phyloP scores from a whole-genome alignment of 108 stramenopile species.

The Cylindrotheca fusiformis region DNA sequence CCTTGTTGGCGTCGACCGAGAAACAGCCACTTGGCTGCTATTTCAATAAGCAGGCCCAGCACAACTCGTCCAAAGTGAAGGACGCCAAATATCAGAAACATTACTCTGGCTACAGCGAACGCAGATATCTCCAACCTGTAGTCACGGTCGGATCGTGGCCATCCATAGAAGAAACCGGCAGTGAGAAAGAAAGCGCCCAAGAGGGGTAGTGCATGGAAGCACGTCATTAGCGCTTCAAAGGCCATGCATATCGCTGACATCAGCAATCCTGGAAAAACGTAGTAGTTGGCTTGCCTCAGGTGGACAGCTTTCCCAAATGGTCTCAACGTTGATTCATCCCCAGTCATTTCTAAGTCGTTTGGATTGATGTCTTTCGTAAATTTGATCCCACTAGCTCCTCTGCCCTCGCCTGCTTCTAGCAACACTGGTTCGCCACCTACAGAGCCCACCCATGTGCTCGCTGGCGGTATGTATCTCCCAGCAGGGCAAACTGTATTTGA shows the following conservation, averaged over 20 bases:
- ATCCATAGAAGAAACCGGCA: constrained; percentile 43
- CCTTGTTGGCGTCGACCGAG: constrained; percentile 48
- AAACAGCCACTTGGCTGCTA: constrained; percentile 50
- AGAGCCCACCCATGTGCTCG: constrained; percentile 50
- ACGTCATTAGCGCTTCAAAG: constrained; percentile 21
- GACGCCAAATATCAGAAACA: constrained; percentile 23
- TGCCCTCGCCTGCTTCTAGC: constrained; percentile 41
- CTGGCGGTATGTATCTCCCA: constrained; percentile 47
- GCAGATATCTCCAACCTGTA: constrained; percentile 20
- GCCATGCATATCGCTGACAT: constrained; percentile 32
- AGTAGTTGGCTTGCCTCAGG: constrained; percentile 45
- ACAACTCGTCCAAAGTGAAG: constrained; percentile 25
- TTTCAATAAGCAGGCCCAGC: constrained; percentile 38
- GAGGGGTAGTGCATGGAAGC: constrained; percentile 39
- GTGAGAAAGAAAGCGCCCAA: constrained; percentile 36
- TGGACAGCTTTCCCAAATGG: constrained; percentile 67
- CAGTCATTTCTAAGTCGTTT: constrained; percentile 26
- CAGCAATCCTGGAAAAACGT: constrained; percentile 38
- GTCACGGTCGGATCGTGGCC: constrained; percentile 16
- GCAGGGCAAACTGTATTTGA: constrained; percentile 51
- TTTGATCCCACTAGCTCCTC: constrained; percentile 5
- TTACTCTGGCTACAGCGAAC: constrained; percentile 16
- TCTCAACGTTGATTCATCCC: constrained; percentile 51
- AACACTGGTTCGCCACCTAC: constrained; percentile 45
- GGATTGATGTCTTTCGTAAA: constrained; percentile 16